These are phyloP conservation scores for Talaromyces piceae DNA, from an alignment of 2,329 filamentous ascomycete genomes.

Conservation along the genomic window DNA sequence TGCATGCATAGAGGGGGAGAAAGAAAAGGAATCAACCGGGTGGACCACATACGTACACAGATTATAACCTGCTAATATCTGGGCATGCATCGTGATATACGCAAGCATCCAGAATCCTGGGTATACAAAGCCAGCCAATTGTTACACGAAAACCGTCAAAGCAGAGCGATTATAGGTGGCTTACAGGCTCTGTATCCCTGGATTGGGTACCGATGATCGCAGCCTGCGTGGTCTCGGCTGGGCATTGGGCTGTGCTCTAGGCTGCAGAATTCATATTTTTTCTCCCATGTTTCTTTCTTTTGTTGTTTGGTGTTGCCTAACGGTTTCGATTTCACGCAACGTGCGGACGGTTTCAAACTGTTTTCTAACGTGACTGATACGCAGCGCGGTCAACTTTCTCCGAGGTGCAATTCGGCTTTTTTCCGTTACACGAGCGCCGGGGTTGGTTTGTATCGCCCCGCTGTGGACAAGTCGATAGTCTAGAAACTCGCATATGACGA, in stretches of 20 bases:
- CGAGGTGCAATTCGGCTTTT: too few relatives aligned
- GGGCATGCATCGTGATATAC: neutral
- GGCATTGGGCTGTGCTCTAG: neutral
- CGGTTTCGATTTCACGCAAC: neutral
- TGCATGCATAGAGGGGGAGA: neutral
- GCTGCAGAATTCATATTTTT: slow-evolving; percentile 1
- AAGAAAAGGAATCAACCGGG: neutral
- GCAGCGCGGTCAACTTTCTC: too few relatives aligned
- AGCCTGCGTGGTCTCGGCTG: neutral
- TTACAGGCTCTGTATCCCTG: neutral
- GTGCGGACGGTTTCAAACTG: neutral
- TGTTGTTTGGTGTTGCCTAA: neutral
- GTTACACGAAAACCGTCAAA: neutral
- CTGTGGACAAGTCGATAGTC: too few relatives aligned
- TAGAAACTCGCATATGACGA: too few relatives aligned
- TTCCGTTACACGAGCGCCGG: too few relatives aligned
- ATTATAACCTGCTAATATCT: neutral
- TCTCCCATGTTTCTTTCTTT: too few relatives aligned
- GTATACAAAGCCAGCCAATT: neutral
- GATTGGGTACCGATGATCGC: neutral
- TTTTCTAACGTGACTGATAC: neutral
- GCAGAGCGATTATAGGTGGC: neutral
- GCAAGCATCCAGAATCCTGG: neutral
- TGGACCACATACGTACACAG: neutral
- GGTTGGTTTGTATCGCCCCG: too few relatives aligned